Conservation (phyloP, 768 basidiomycete species). For the Hebeloma cylindrosporum region DNA sequence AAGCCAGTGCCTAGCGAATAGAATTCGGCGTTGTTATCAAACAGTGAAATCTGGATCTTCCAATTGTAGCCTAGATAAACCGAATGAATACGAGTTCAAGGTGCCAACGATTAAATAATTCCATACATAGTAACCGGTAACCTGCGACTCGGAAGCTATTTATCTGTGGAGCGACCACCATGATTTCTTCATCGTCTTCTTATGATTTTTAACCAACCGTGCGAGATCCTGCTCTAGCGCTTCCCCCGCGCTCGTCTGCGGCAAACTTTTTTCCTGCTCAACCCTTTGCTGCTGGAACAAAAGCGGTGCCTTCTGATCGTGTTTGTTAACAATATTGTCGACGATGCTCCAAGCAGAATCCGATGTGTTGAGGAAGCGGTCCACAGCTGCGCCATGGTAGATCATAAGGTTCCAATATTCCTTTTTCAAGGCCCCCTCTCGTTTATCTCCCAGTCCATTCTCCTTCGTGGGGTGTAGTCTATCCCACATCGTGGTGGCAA, state of each 20-base stretch:
- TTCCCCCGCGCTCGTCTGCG: conserved; percentile 10
- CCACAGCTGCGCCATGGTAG: conserved; percentile 3
- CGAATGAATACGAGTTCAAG: conserved; percentile 80
- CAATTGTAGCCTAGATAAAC: conserved; percentile 67
- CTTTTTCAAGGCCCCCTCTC: conserved; percentile 26
- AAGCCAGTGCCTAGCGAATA: no score
- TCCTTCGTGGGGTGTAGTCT: no score
- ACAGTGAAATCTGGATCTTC: conserved; percentile 86
- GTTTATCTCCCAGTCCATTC: conserved; percentile 3
- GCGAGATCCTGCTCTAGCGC: no score
- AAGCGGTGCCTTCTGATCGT: conserved; percentile 1
- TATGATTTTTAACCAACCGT: no score
- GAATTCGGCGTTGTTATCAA: no score
- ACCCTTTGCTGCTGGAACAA: conserved; percentile 21
- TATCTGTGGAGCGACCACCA: no score
- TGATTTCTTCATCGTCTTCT: no score
- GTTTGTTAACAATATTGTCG: conserved; percentile 8
- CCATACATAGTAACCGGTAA: no score
- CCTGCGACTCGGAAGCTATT: no score
- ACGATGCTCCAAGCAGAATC: conserved; percentile 20
- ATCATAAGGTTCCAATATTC: conserved; percentile 18
- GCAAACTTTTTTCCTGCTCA: conserved; percentile 7
- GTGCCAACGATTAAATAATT: no score
- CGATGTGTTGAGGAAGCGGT: conserved; percentile 15
- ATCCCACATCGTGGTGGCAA: no score